Evolutionary conservation across 768 basidiomycete genomes (phyloP), one percentile per base, ranked within the genome.

Genomic region (Boletus sp.): DNA sequence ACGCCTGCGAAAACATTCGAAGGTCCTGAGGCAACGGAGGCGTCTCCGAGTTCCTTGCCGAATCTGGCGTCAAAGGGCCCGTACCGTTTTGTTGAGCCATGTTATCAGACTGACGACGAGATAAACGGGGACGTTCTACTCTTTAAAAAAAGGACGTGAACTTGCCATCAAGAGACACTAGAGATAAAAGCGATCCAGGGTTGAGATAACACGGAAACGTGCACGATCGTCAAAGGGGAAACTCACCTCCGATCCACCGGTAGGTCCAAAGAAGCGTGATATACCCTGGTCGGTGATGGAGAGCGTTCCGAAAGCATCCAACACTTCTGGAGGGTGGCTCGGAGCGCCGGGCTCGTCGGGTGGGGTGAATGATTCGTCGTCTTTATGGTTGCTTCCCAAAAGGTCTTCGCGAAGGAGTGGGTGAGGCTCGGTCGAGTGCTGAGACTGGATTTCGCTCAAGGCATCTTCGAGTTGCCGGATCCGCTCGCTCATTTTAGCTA

Each of bases 221-320:
- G 52, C 17, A 34, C 39, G 30, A 50, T 23, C 29, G 50, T 50
- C 48, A 55, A 44, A 4, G 32, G 32, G 19, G 37, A 48, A 50
- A 73, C 83, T 55, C 58, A 87, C 85, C 76, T 88, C 84, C 45
- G 80, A 77, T 32, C 85, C 85, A 14, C 83, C 86, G 1, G 84
- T 84, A 2, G 82, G 83, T 1, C 83, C 83, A 74, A 84, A 84
- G 64, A 84, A 85, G 51, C 79, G 72, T n/a, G 82, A 79, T 43
- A 80, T 77, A 0, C 83, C 83, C 58, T 81, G 76, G 62, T 84
- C 81, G 15, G 79, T 77, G 53, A 85, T 82, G 27, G 80, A 79
- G 48, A 85, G 68, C 17, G 83, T 85, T 41, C 83, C 83, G 58
- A 85, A 82, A 0, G 79, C 73, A 53, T 84, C 82, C 34, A 83